Base-by-base conservation (phyloP, 1,284 basidiomycete genomes). In the Lentinula novae-zelandiae region DNA sequence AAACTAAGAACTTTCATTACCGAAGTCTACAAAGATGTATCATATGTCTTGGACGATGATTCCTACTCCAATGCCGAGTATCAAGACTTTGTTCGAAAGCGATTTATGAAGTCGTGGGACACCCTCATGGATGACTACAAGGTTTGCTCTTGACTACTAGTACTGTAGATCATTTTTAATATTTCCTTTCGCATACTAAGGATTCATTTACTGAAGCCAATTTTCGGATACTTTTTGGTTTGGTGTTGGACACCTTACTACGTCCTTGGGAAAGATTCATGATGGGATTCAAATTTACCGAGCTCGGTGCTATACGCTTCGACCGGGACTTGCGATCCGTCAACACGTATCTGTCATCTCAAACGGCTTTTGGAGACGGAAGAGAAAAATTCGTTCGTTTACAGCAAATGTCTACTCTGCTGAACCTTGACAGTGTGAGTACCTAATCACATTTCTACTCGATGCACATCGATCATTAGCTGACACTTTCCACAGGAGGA, bases 281-380 rank as follows among this genome's bases (percentile, higher is more conserved):
- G 22, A 78, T 90, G 68, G 81, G 84, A 2, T 82, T 97, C 72
- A 88, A 85, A 69, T 98, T 93, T 71, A 92, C 92, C 12, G 96
- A 98, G 82, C 84, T 98, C 57, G 97, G 97, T n/a, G 96, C 96
- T 2, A 90, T 99, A 63, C 90, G 95, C 13, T 97, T 98, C 71
- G 97, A 99, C 70, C 87, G 92, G 34, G 97, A 99, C 72, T 76
- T 99, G 44, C 84, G 97, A 39, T 84, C 91, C 1, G 83, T 98
- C 62, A 87, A 86, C 12, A 83, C 86, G 2, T 95, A 92, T 73
- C 82, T 99, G 15, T 88, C 91, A 0, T 85, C 87, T 1, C 95
- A 97, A 70, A 93, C 92, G 4, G 81, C 84, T 1, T 93, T 94
- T 71, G 93, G 94, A 10, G 92, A 95, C 63, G 85, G 90, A 6